These are phyloP conservation scores for Colletotrichum sp. DNA, from an alignment of 2,329 filamentous ascomycete genomes.

Conservation along the genomic window DNA sequence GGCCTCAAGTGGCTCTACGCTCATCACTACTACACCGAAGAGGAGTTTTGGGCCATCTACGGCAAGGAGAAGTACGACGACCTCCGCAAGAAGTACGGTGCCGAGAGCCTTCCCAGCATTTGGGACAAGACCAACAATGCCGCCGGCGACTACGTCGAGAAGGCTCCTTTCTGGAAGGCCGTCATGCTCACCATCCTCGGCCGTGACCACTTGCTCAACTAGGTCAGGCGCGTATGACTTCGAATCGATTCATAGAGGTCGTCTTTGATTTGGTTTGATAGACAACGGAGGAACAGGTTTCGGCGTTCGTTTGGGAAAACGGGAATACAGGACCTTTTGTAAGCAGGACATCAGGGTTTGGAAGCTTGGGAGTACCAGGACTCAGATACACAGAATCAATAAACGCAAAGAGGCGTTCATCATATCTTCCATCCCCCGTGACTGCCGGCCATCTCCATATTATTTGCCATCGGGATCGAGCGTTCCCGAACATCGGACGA, in stretches of 20 bases:
- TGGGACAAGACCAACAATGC: constrained; percentile 66
- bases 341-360: background rate
- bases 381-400: background rate
- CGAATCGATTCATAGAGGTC: background rate
- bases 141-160: background rate
- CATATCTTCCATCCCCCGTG: background rate
- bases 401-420: background rate
- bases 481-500: constrained; percentile 4
- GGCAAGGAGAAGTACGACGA: constrained; percentile 63
- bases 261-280: background rate
- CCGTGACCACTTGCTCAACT: background rate
- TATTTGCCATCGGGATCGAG: background rate
- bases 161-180: background rate
- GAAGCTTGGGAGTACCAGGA: background rate
- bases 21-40: constrained; percentile 69
- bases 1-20: constrained; percentile 76
- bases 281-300: background rate
- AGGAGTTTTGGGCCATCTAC: constrained; percentile 71
- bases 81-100: constrained; percentile 63
- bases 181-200: background rate
- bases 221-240: background rate
- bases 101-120: constrained; percentile 63
- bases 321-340: background rate
- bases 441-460: background rate
- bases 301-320: background rate